Conservation (phyloP, 2,329 filamentous ascomycete genomes). For the Mycosphaerella sp. region DNA sequence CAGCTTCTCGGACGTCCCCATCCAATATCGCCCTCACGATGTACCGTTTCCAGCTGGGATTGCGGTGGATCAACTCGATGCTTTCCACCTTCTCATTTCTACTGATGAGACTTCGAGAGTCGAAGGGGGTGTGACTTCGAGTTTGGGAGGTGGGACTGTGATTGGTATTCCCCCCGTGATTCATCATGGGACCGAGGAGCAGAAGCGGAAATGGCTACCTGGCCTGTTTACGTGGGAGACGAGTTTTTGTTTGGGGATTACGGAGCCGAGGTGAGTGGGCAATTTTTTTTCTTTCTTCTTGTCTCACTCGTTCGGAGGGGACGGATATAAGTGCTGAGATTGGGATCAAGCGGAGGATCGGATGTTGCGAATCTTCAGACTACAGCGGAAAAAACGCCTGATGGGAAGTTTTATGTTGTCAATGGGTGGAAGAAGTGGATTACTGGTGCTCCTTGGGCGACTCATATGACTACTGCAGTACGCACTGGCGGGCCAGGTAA, state of each 20-base stretch:
- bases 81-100: slow-evolving; percentile 45
- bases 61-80: slow-evolving; percentile 47
- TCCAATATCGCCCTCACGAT: slow-evolving; percentile 39
- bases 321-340: no score
- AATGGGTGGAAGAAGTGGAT: slow-evolving; percentile 58
- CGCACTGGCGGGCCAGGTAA: slow-evolving; percentile 49
- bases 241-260: slow-evolving; percentile 59
- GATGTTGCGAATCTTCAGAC: slow-evolving; percentile 60
- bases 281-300: no score
- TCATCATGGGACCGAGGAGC: slow-evolving; percentile 55
- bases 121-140: slow-evolving; percentile 50
- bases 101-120: slow-evolving; percentile 31
- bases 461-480: slow-evolving; percentile 50
- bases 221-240: slow-evolving; percentile 54
- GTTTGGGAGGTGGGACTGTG: slow-evolving; percentile 53
- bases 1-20: slow-evolving; percentile 41
- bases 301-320: no score
- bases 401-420: slow-evolving; percentile 53
- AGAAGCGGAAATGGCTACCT: slow-evolving; percentile 55
- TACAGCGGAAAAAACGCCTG: slow-evolving; percentile 44
- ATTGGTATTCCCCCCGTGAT: slow-evolving; percentile 61
- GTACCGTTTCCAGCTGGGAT: slow-evolving; percentile 43
- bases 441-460: slow-evolving; percentile 46
- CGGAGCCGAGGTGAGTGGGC: slow-evolving; percentile 46
- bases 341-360: slow-evolving; percentile 47